phyloP scores from a whole-genome alignment of 352 stramenopile genomes.

The Globisporangium heterothallicum region DNA sequence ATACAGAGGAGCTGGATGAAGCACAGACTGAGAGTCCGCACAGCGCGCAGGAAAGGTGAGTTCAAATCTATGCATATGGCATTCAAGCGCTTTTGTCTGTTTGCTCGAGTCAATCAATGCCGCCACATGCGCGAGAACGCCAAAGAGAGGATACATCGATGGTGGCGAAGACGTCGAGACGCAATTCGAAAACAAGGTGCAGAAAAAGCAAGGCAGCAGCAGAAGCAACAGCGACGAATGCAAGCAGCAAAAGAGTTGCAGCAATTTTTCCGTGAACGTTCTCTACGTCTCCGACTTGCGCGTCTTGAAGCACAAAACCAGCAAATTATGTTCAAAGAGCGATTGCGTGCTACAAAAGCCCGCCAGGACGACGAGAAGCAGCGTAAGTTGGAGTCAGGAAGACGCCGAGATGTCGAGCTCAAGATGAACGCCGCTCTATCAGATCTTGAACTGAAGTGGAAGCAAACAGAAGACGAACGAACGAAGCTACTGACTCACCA shows the following conservation, averaged over 20 bases:
- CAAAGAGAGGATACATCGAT: conserved; percentile 33
- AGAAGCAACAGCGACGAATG: conserved; percentile 15
- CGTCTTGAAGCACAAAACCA: conserved; percentile 23
- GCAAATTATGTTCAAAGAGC: conserved; percentile 36
- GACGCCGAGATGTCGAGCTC: conserved; percentile 21
- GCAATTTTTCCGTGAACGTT: conserved; percentile 35
- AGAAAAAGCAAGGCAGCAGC: conserved; percentile 8
- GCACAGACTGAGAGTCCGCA: conserved; percentile 4
- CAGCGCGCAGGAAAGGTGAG: conserved; percentile 5
- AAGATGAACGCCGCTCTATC: conserved; percentile 27
- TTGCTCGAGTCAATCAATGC: conserved; percentile 20
- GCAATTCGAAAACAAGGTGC: conserved; percentile 6
- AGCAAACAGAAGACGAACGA: conserved; percentile 24
- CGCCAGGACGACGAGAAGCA: conserved; percentile 37
- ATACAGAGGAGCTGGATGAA: conserved; percentile 27
- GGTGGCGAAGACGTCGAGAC: conserved; percentile 28
- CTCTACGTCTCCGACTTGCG: conserved; percentile 31
- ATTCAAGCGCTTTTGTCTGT: conserved; percentile 46
- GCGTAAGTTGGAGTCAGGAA: conserved; percentile 31
- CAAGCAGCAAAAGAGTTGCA: conserved; percentile 32
- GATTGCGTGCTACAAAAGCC: conserved; percentile 38
- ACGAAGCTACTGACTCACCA: conserved; percentile 21
- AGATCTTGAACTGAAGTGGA: conserved; percentile 42
- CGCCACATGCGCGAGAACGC: conserved; percentile 17
- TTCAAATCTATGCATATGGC: conserved; percentile 35